Base-by-base conservation (phyloP, 345 rosid genomes). In the Salix viminalis region DNA sequence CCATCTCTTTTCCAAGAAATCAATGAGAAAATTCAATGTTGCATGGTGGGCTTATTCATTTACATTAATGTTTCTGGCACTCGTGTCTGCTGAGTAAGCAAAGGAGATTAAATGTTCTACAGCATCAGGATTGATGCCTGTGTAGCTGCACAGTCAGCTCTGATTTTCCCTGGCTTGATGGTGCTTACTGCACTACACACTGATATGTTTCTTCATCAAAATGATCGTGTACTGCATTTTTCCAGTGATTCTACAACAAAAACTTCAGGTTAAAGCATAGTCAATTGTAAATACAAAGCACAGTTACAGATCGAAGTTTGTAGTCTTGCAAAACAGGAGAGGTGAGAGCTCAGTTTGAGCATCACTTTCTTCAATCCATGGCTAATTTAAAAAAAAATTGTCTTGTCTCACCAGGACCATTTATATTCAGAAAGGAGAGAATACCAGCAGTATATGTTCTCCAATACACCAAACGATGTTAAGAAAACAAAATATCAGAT, bases 11-110 rank as follows among this genome's bases (percentile, higher is more conserved):
- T 65, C 85, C 85, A 92, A 84, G 88, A 92, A 89, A 84, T 85
- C 93, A 1, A 81, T 83, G 88, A 89, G 81, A 82, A 88, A 83
- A 82, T 92, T 88, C 84, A 83, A 85, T 69, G 88, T 90, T 1
- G 88, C 90, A 3, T 89, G 91, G 92, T 90, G 92, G 91, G 89
- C 90, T 66, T 90, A 87, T 75, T 89, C 97, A 3, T 89, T 87
- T 67, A 82, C 92, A 0, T 58, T 85, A 23, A 85, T 90, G 2
- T 87, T 91, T 83, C 86, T 92, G 48, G 86, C 97, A 32, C 80
- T 91, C 42, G 88, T 87, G 77, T 80, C 97, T 7, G 79, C 73
- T 70, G 85, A 87, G 71, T 89, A 89, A 41, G 90, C 90, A 2
- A 65, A 85, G 21, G 92, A 87, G 71, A 80, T 88, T 67, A 79